Conservation (phyloP, 176 grass and related monocot genomes). For the Poa pratensis region DNA sequence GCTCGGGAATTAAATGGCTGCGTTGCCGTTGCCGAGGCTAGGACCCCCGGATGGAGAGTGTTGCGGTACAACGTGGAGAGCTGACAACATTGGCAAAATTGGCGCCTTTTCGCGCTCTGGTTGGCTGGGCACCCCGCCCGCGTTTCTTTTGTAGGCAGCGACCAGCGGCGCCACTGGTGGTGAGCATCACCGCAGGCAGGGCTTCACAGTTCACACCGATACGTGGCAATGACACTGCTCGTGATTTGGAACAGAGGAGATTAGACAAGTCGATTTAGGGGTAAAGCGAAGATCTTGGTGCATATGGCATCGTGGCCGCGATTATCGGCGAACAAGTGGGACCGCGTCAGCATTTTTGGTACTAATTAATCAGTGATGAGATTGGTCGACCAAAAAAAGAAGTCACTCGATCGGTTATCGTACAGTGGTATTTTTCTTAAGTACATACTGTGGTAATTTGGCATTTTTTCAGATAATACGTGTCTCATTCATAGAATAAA, state of each 20-base stretch:
- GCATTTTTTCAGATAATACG: too few relatives aligned
- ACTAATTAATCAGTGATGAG: too few relatives aligned
- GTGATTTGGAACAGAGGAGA: conserved; percentile 12
- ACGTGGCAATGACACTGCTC: conserved; percentile 8
- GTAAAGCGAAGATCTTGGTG: neutral
- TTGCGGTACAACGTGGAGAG: conserved; percentile 56
- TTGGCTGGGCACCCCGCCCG: neutral
- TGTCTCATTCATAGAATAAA: too few relatives aligned
- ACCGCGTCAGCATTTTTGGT: too few relatives aligned
- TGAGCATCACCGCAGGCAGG: neutral
- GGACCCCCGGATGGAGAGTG: conserved; percentile 15
- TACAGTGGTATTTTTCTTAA: too few relatives aligned
- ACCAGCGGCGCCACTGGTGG: conserved; percentile 24
- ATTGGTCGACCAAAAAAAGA: too few relatives aligned
- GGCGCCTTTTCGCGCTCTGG: conserved; percentile 32
- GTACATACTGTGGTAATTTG: too few relatives aligned
- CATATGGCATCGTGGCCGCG: too few relatives aligned
- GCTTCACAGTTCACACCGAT: neutral
- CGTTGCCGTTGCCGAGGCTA: neutral
- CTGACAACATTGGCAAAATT: neutral
- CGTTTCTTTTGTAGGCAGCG: conserved; percentile 9
- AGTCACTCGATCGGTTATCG: too few relatives aligned
- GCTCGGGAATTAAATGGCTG: too few relatives aligned
- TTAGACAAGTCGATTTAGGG: conserved; percentile 28
- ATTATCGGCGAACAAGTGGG: too few relatives aligned